These are phyloP conservation scores for Hymenoscyphus albidus DNA, from an alignment of 2,329 filamentous ascomycete species.

Conservation along the genomic window DNA sequence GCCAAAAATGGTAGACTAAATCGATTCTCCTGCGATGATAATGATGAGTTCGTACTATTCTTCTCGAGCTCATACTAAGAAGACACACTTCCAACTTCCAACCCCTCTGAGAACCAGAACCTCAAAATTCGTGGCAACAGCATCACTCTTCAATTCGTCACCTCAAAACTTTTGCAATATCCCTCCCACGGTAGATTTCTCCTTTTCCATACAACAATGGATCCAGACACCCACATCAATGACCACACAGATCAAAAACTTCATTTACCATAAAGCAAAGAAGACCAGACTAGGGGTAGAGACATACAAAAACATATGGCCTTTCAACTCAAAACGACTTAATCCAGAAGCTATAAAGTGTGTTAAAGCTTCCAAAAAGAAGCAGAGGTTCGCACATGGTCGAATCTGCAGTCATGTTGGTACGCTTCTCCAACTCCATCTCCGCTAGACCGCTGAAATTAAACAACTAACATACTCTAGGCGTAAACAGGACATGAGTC, in stretches of 20 bases:
- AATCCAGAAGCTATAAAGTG: conserved; percentile 43
- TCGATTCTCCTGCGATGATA: conserved; percentile 12
- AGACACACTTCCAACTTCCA: too few species aligned
- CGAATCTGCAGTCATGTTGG: conserved; percentile 35
- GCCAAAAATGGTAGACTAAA: conserved; percentile 14
- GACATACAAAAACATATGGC: conserved; percentile 47
- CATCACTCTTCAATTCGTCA: conserved; percentile 60
- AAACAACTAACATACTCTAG: too few species aligned
- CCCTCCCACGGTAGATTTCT: conserved; percentile 60
- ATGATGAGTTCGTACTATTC: conserved; percentile 10
- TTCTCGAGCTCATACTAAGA: conserved; percentile 12
- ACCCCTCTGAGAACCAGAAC: too few species aligned
- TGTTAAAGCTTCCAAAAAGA: conserved; percentile 56
- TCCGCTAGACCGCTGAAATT: too few species aligned
- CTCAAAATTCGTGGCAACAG: conserved; percentile 57
- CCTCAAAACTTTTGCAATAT: conserved; percentile 70
- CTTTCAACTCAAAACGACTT: conserved; percentile 38
- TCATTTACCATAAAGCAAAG: conserved; percentile 55
- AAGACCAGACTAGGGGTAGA: conserved; percentile 52
- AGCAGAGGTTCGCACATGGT: conserved; percentile 12
- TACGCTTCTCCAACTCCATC: neutral
- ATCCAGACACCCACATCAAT: conserved; percentile 50
- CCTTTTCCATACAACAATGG: conserved; percentile 60
- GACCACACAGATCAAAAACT: conserved; percentile 49
- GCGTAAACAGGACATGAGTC: conserved; percentile 39